phyloP scores from a whole-genome alignment of 805 yeast species.

The Torulaspora maleeae region DNA sequence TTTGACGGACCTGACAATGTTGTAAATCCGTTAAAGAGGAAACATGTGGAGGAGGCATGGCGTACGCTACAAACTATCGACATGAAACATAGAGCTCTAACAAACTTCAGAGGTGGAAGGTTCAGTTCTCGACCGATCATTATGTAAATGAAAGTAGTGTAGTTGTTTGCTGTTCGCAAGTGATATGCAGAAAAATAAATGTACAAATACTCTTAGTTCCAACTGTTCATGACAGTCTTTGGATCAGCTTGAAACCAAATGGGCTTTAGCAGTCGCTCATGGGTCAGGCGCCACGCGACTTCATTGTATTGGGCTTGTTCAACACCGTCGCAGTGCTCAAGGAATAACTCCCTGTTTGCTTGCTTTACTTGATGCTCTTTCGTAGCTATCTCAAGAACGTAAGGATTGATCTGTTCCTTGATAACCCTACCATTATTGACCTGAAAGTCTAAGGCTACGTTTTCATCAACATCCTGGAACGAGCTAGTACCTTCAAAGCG shows the following conservation, averaged over 20 bases:
- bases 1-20: slow-evolving; percentile 88
- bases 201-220: slow-evolving; percentile 13
- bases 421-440: slow-evolving; percentile 11
- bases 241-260: slow-evolving; percentile 29
- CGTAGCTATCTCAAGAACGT: slow-evolving; percentile 26
- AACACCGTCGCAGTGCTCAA: slow-evolving; percentile 10
- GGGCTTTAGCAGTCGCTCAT: slow-evolving; percentile 21
- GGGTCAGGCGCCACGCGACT: slow-evolving; percentile 19
- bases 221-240: slow-evolving; percentile 17
- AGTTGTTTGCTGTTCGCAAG: background rate
- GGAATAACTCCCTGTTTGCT: slow-evolving; percentile 19
- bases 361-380: slow-evolving; percentile 17
- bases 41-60: slow-evolving; percentile 88
- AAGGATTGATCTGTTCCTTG: slow-evolving; percentile 24
- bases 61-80: slow-evolving; percentile 60
- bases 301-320: slow-evolving; percentile 19
- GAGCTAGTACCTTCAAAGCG: slow-evolving; percentile 15
- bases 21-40: slow-evolving; percentile 69
- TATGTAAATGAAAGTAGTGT: slow-evolving; percentile 22
- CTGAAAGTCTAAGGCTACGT: slow-evolving; percentile 14
- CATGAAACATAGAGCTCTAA: slow-evolving; percentile 55
- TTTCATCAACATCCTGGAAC: slow-evolving; percentile 13
- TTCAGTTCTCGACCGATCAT: slow-evolving; percentile 34
- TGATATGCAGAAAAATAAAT: background rate
- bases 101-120: slow-evolving; percentile 59